A percentile compares a stretch with the other conserved stretches of the same genome.
phyloP scores from a whole-genome alignment of 148 eudicot species.

The Persicaria tinctoria region DNA sequence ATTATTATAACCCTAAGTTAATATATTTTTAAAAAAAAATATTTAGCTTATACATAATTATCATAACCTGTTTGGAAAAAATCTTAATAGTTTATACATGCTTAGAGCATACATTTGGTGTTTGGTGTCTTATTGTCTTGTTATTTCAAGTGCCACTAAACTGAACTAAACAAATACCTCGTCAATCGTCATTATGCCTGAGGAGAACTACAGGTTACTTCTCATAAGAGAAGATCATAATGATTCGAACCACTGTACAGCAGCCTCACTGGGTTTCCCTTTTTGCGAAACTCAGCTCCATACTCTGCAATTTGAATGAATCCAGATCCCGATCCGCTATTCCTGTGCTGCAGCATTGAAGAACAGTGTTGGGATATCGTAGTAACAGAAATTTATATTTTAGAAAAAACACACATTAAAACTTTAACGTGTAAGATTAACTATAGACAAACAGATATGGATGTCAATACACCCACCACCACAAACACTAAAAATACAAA shows the following conservation, averaged over 20 bases:
- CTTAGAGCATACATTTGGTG: no score
- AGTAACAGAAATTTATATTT: not conserved
- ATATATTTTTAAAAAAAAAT: no score
- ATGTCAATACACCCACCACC: not conserved
- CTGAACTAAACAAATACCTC: not conserved
- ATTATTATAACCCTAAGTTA: no score
- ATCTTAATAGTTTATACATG: no score
- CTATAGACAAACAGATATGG: no score
- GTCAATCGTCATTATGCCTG: not conserved
- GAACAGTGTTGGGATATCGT: not conserved
- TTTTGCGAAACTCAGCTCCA: conserved; percentile 54
- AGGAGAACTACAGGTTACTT: not conserved
- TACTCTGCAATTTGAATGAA: conserved; percentile 80
- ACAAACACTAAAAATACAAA: not conserved
- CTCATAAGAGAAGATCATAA: conserved; percentile 70
- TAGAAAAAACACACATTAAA: not conserved
- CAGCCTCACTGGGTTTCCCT: conserved; percentile 56
- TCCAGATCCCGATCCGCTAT: conserved; percentile 42
- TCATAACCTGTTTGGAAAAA: no score
- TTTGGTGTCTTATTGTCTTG: no score
- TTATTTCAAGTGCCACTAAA: not conserved
- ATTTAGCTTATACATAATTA: no score
- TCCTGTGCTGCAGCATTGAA: conserved; percentile 39
- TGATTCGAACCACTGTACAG: conserved; percentile 79
- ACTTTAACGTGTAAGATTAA: not conserved